A percentile compares a stretch with the other conserved stretches of the same genome.
Evolutionary conservation across 345 rosid species (phyloP).

Genomic region (Gossypium turneri): DNA sequence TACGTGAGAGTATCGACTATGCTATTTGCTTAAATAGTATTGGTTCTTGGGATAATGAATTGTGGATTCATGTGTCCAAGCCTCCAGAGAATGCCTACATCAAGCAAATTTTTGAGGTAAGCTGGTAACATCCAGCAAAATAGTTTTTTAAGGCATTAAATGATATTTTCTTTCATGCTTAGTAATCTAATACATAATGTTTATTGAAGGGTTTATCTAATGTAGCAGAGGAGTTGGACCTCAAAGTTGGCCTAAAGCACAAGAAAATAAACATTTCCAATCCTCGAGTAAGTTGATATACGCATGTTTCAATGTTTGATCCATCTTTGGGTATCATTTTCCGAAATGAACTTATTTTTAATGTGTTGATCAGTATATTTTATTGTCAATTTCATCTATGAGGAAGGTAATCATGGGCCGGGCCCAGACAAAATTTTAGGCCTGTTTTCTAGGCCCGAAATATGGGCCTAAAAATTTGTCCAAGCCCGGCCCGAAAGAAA

Average conservation of each 20-base stretch:
- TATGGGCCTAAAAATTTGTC: too few species aligned
- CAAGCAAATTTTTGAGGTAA: slow-evolving; percentile 89
- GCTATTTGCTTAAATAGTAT: slow-evolving; percentile 95
- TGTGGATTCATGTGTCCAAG: slow-evolving; percentile 84
- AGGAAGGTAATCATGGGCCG: neutral
- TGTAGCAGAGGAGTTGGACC: slow-evolving; percentile 76
- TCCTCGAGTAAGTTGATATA: slow-evolving; percentile 72
- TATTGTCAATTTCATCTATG: neutral
- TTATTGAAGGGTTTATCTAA: slow-evolving; percentile 64
- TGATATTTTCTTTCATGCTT: slow-evolving; percentile 21
- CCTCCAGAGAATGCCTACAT: slow-evolving; percentile 90
- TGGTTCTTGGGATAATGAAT: slow-evolving; percentile 73
- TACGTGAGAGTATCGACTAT: slow-evolving; percentile 94
- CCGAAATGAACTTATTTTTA: neutral
- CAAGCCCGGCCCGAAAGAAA: too few species aligned
- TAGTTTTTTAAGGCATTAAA: slow-evolving; percentile 9
- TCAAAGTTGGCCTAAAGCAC: slow-evolving; percentile 83
- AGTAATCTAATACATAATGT: slow-evolving; percentile 16
- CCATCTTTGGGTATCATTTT: neutral
- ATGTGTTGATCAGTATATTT: neutral
- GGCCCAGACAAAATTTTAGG: too few species aligned
- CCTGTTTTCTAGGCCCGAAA: too few species aligned
- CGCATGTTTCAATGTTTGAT: neutral
- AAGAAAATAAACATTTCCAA: slow-evolving; percentile 93
- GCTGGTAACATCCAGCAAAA: slow-evolving; percentile 14